phyloP scores from a whole-genome alignment of 345 rosid species.

The Lumnitzera littorea region DNA sequence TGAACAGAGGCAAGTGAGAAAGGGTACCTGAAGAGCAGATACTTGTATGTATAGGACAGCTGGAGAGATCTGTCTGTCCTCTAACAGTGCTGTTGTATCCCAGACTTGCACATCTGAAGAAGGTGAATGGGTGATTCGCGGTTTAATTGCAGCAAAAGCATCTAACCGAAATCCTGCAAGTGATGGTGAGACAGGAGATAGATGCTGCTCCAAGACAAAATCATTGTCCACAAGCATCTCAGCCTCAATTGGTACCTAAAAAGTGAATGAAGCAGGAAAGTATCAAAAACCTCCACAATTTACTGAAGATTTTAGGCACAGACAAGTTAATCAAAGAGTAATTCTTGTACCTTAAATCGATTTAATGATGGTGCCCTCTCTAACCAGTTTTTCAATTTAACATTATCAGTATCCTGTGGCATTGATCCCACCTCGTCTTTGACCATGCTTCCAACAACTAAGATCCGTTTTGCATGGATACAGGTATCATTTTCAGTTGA shows the following conservation, averaged over 20 bases:
- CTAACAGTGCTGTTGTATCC: slow-evolving; percentile 60
- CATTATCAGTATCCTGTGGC: slow-evolving; percentile 44
- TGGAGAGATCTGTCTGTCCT: slow-evolving; percentile 72
- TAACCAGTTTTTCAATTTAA: slow-evolving; percentile 52
- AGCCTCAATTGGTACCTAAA: slow-evolving; percentile 69
- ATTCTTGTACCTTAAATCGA: slow-evolving; percentile 70
- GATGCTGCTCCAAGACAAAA: slow-evolving; percentile 67
- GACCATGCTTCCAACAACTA: slow-evolving; percentile 61
- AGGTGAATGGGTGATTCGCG: slow-evolving; percentile 77
- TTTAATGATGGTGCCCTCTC: slow-evolving; percentile 73
- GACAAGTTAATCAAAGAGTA: slow-evolving; percentile 1
- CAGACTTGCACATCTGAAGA: slow-evolving; percentile 50
- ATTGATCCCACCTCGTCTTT: slow-evolving; percentile 30
- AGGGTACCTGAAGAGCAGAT: slow-evolving; percentile 71
- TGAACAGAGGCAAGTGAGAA: slow-evolving; percentile 2
- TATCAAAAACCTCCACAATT: slow-evolving; percentile 1
- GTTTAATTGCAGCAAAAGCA: slow-evolving; percentile 69
- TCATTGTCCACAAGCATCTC: slow-evolving; percentile 68
- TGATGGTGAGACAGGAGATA: slow-evolving; percentile 72
- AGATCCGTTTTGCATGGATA: slow-evolving; percentile 78
- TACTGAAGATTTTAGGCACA: not conserved
- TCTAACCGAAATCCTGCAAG: slow-evolving; percentile 85
- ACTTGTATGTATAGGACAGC: slow-evolving; percentile 77
- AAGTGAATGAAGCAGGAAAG: slow-evolving; percentile 1
- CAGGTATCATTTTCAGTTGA: slow-evolving; percentile 56